phyloP scores from a whole-genome alignment of 148 eudicot genomes.

The Cornus kousa region DNA sequence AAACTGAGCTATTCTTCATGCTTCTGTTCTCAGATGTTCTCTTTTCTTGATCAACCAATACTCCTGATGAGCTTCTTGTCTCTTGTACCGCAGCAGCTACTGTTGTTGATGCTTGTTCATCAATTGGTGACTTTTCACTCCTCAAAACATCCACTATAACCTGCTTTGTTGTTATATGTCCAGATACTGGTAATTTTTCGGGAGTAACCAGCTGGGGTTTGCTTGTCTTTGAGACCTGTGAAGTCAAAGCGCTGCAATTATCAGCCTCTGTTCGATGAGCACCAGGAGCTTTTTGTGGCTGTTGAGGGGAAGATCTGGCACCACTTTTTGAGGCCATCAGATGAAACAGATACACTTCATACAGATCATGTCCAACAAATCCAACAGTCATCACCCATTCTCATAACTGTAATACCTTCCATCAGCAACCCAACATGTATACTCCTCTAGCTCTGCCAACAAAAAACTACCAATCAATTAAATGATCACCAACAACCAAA shows the following conservation, averaged over 20 bases:
- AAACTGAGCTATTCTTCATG: constrained; percentile 36
- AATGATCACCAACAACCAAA: neutral
- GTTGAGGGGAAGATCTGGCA: constrained; percentile 13
- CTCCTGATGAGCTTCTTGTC: constrained; percentile 25
- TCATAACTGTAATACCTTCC: neutral
- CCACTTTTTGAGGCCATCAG: constrained; percentile 35
- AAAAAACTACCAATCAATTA: neutral
- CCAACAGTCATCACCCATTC: neutral
- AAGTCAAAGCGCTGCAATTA: constrained; percentile 4
- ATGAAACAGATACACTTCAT: neutral
- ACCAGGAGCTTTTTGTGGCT: constrained; percentile 12
- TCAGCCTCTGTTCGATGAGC: neutral
- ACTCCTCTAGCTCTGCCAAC: constrained; percentile 10
- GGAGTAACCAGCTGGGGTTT: constrained; percentile 21
- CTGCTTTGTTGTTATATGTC: constrained; percentile 17
- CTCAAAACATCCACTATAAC: constrained; percentile 9
- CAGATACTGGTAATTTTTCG: constrained; percentile 27
- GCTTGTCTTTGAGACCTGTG: constrained; percentile 6
- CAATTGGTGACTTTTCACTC: neutral
- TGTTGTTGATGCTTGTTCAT: constrained; percentile 13
- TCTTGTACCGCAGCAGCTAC: constrained; percentile 17
- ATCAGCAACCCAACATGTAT: neutral
- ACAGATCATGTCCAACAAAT: neutral
- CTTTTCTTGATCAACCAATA: constrained; percentile 42
- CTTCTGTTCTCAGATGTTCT: constrained; percentile 38